Conservation (phyloP, 1,139 yeast genomes). For the Pichia sp. region DNA sequence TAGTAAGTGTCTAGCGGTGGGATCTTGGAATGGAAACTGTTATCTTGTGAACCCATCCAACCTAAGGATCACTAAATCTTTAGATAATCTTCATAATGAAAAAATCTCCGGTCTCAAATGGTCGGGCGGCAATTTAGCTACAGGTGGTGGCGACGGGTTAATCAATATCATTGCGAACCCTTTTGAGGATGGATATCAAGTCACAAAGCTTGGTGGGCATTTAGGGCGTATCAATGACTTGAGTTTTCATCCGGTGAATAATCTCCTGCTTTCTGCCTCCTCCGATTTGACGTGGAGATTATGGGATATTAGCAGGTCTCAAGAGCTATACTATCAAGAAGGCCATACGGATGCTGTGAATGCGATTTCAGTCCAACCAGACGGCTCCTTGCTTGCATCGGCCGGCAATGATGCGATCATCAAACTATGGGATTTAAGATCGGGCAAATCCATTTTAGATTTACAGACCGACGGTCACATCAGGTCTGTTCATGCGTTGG, state of each 20-base stretch:
- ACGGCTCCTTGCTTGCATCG: slow-evolving; percentile 69
- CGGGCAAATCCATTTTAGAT: slow-evolving; percentile 58
- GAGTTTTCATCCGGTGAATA: slow-evolving; percentile 57
- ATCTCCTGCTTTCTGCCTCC: slow-evolving; percentile 59
- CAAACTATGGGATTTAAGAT: slow-evolving; percentile 78
- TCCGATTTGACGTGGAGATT: slow-evolving; percentile 85
- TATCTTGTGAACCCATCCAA: slow-evolving; percentile 36
- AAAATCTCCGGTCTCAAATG: slow-evolving; percentile 69
- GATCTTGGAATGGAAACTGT: slow-evolving; percentile 81
- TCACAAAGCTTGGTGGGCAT: slow-evolving; percentile 34
- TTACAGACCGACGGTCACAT: slow-evolving; percentile 53
- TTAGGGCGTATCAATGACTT: slow-evolving; percentile 53
- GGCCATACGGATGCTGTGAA: slow-evolving; percentile 80
- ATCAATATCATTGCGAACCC: slow-evolving; percentile 29
- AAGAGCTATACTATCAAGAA: slow-evolving; percentile 55
- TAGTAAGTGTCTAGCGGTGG: slow-evolving; percentile 42
- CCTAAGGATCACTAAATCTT: slow-evolving; percentile 22
- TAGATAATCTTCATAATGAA: slow-evolving; percentile 37
- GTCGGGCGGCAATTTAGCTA: slow-evolving; percentile 31
- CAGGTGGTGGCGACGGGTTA: slow-evolving; percentile 63
- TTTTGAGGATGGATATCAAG: neutral
- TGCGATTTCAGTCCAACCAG: slow-evolving; percentile 57
- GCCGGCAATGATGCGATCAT: slow-evolving; percentile 77
- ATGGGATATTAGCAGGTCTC: slow-evolving; percentile 58
- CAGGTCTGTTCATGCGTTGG: slow-evolving; percentile 61